A percentile compares a stretch with the other conserved stretches of the same genome.
Evolutionary conservation across 2,329 filamentous ascomycete genomes (phyloP).

Genomic region (Grosmannia clavigera): DNA sequence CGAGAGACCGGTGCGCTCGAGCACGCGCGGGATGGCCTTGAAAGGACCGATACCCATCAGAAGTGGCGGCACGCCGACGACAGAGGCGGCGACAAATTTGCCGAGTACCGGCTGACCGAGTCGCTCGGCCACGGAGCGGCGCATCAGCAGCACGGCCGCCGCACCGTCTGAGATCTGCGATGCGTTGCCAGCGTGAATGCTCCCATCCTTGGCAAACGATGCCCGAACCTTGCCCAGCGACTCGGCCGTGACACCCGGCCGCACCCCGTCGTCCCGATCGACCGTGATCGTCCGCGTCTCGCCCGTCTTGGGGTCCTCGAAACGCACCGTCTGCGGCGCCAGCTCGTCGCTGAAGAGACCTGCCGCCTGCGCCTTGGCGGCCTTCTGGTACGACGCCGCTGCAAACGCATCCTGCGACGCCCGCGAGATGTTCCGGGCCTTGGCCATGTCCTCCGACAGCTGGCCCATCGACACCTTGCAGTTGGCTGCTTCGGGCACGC

Average conservation of each 20-base stretch:
- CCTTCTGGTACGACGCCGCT: slow-evolving; percentile 85
- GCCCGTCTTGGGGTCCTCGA: slow-evolving; percentile 80
- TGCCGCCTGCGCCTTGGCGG: slow-evolving; percentile 66
- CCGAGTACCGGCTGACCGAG: slow-evolving; percentile 83
- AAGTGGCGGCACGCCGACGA: slow-evolving; percentile 82
- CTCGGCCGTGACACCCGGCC: slow-evolving; percentile 74
- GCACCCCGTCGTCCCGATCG: slow-evolving; percentile 73
- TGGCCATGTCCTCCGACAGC: slow-evolving; percentile 88
- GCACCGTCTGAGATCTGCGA: slow-evolving; percentile 93
- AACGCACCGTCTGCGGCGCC: slow-evolving; percentile 71
- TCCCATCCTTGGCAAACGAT: slow-evolving; percentile 79
- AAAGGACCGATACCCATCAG: slow-evolving; percentile 95
- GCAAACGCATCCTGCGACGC: slow-evolving; percentile 82
- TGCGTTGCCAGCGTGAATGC: slow-evolving; percentile 91
- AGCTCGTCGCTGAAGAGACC: slow-evolving; percentile 95
- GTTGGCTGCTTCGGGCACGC: slow-evolving; percentile 70
- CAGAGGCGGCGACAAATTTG: slow-evolving; percentile 76
- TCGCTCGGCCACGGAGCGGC: slow-evolving; percentile 75
- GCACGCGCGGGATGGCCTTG: slow-evolving; percentile 87
- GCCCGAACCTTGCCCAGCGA: slow-evolving; percentile 82
- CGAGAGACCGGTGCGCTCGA: slow-evolving; percentile 73
- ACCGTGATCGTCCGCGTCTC: slow-evolving; percentile 78
- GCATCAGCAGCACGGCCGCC: slow-evolving; percentile 91
- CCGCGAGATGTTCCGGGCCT: slow-evolving; percentile 63
- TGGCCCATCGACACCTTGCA: slow-evolving; percentile 98